Evolutionary conservation across 257 asterid species (phyloP), one percentile per base, ranked within the genome.

Genomic region (Nicotiana noctiflora): DNA sequence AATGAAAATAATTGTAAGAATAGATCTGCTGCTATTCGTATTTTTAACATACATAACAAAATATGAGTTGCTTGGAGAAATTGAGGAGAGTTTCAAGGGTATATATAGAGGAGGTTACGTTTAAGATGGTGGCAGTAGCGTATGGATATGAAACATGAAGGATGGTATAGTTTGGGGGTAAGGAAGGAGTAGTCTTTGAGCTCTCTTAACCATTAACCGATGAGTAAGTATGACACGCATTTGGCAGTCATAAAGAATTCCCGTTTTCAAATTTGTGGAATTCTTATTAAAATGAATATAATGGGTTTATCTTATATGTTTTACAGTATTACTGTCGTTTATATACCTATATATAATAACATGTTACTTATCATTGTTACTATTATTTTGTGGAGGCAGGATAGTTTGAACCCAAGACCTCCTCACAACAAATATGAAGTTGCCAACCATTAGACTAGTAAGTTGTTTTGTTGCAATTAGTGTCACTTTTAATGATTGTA

Each of bases 61-160:
- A 63, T 63, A 63, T 10, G 72, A 40, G 46, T 18, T 53, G n/a
- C 65, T 52, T 55, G 87, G 75, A 77, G 84, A 57, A 81, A 37
- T 68, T 23, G 44, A 61, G 29, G 44, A 17, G 81, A 53, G 81
- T 44, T 57, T 1, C 23, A 10, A 19, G 77, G 67, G 81, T 83
- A 77, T 86, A 67, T 88, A 88, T 86, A 86, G 89, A 52, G 80
- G 57, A 64, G 56, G 72, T 74, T 80, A 7, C 75, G 49, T 80
- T 61, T 32, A 29, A 23, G 15, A 75, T 49, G 14, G 40, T 72
- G 23, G 9, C 4, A 72, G 23, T 72, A 8, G 23, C 23, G 61
- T 49, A 15, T 49, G 40, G 23, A 49, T 72, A 72, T 21, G 60
- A 46, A 72, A 40, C 49, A 72, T 0, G 37, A 56, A 61, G 40